phyloP scores from a whole-genome alignment of 805 yeast genomes.

The Candida tammaniensis region DNA sequence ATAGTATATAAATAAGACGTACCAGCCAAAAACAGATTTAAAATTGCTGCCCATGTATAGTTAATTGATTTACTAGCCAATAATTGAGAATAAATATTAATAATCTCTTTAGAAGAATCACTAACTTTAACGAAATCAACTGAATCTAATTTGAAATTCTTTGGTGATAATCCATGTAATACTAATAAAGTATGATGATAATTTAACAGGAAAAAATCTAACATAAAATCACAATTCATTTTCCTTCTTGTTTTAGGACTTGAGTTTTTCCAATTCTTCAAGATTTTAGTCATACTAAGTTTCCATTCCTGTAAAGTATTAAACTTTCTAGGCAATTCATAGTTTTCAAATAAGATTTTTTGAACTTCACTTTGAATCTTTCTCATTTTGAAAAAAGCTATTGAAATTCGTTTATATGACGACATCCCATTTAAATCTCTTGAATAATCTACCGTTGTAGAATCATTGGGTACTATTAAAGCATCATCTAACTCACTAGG shows the following conservation, averaged over 20 bases:
- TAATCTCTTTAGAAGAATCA: conserved; percentile 64
- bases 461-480: conserved; percentile 39
- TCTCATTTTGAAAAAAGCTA: conserved; percentile 67
- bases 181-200: conserved; percentile 72
- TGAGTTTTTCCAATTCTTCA: conserved; percentile 61
- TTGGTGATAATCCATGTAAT: conserved; percentile 77
- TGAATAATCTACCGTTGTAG: conserved; percentile 36
- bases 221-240: conserved; percentile 74
- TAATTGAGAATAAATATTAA: conserved; percentile 59
- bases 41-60: conserved; percentile 93
- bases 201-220: conserved; percentile 68
- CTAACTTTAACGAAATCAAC: conserved; percentile 56
- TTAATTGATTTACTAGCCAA: conserved; percentile 59
- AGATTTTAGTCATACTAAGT: conserved; percentile 42
- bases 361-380: conserved; percentile 77
- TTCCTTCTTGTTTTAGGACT: conserved; percentile 55
- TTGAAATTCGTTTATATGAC: conserved; percentile 66
- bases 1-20: conserved; percentile 77
- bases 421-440: conserved; percentile 34
- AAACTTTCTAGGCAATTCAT: conserved; percentile 67
- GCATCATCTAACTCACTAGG: conserved; percentile 79
- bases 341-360: conserved; percentile 64
- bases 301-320: conserved; percentile 61
- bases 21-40: conserved; percentile 85
- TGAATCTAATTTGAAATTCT: conserved; percentile 50